Evolutionary conservation across 371 early-diverging fungal species (phyloP).

Genomic region (Sporodiniella umbellata): DNA sequence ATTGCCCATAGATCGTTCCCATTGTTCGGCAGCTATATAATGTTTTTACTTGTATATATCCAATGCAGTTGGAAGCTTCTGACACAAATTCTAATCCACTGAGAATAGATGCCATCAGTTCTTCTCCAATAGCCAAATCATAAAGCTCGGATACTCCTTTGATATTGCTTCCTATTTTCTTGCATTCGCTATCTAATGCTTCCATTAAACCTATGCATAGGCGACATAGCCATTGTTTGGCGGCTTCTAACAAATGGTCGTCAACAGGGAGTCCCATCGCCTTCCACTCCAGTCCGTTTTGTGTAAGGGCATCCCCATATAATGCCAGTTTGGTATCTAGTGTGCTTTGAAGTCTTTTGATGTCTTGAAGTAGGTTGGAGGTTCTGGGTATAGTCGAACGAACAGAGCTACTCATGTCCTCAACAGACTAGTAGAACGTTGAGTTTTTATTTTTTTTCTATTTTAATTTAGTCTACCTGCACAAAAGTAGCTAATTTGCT

Average conservation of each 20-base stretch:
- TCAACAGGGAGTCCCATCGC: conserved; percentile 47
- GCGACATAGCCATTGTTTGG: conserved; percentile 38
- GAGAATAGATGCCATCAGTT: conserved; percentile 37
- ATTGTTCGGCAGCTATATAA: conserved; percentile 25
- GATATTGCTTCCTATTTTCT: conserved; percentile 27
- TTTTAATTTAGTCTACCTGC: conserved; percentile 16
- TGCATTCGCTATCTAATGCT: conserved; percentile 36
- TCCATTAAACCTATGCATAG: conserved; percentile 27
- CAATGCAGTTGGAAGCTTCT: conserved; percentile 28
- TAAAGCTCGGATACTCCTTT: conserved; percentile 25
- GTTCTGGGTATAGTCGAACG: conserved; percentile 29
- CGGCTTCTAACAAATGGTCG: conserved; percentile 29
- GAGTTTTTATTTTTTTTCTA: not conserved
- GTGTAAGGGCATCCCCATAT: conserved; percentile 38
- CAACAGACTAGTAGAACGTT: conserved; percentile 23
- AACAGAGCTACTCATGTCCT: conserved; percentile 39
- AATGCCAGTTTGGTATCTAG: conserved; percentile 27
- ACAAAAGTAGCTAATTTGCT: conserved; percentile 33
- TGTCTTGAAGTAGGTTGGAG: conserved; percentile 32
- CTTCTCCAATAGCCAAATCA: conserved; percentile 25
- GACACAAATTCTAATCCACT: conserved; percentile 39
- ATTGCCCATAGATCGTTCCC: conserved; percentile 36
- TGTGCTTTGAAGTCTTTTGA: conserved; percentile 27
- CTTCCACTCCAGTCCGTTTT: conserved; percentile 48
- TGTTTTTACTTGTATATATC: conserved; percentile 25